These are phyloP conservation scores for Allium sativum DNA, from an alignment of 106 monocot species.

Conservation along the genomic window DNA sequence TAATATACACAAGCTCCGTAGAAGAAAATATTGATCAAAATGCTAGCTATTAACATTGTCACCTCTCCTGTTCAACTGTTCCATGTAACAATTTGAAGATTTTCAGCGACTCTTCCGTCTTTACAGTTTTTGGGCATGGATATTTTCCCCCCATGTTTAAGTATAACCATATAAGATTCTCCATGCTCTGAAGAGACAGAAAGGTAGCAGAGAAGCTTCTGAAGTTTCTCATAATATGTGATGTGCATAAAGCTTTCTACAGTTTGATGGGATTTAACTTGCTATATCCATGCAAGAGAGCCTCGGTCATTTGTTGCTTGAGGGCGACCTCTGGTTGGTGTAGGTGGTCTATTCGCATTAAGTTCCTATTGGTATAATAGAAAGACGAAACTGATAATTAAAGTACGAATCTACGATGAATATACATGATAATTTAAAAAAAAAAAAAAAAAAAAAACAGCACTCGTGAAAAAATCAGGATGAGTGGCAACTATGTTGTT, in stretches of 20 bases:
- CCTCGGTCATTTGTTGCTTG: constrained; percentile 75
- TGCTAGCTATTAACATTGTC: too few species aligned
- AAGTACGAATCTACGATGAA: background rate
- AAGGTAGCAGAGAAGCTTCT: background rate
- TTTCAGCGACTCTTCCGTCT: too few species aligned
- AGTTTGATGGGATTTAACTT: background rate
- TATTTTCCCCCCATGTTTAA: background rate
- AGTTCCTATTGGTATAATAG: constrained; percentile 49
- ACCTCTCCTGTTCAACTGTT: too few species aligned
- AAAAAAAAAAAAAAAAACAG: background rate
- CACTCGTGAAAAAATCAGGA: background rate
- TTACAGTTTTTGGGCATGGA: too few species aligned
- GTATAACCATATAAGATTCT: constrained; percentile 4
- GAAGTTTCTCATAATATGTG: background rate
- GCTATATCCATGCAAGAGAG: constrained; percentile 85
- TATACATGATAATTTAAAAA: background rate
- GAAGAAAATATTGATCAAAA: too few species aligned
- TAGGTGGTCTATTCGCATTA: constrained; percentile 92
- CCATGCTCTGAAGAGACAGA: constrained; percentile 2
- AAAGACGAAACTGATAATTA: background rate
- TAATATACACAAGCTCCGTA: too few species aligned
- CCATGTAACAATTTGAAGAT: too few species aligned
- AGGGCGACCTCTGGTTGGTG: constrained; percentile 89
- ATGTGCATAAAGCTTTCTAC: constrained; percentile 3
- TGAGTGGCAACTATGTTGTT: too few species aligned